Base-by-base conservation (phyloP, 805 yeast species). In the Wickerhamiella bombiphila region DNA sequence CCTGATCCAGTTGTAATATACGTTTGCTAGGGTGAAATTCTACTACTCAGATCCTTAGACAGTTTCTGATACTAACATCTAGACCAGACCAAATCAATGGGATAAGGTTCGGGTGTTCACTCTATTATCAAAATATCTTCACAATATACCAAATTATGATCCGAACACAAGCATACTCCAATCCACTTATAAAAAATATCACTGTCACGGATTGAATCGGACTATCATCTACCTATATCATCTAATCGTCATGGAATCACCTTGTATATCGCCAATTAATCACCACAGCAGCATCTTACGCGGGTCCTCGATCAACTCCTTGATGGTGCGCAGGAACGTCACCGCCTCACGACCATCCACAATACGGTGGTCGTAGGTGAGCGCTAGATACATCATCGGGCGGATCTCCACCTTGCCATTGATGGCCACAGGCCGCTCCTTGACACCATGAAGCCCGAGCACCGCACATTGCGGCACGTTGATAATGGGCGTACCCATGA, bases 311-410 rank as follows among this genome's bases (percentile, higher is more conserved):
- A 91, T 82, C 64, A 81, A 74, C 68, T 91, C 98, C 72, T 91
- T 91, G 48, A 91, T 77, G 25, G 94, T 82, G 70, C 76, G 86
- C 66, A 91, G 73, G 82, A 88, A 91, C 43, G 88, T 81, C 45
- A 91, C 98, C 41, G 96, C 97, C 68, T 91, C 98, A 66, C 97
- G 82, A 52, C 98, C 98, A 59, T 91, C 98, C 58, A 91, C 69
- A 58, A 91, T 76, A 70, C 98, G 80, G 69, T 91, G 98, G 60
- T 91, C 98, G 63, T 91, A 91, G 42, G 98, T 88, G 62, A 91
- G 77, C 38, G 98, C 98, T 55, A 91, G 66, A 73, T 91, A 91
- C 98, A 91, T 91, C 97, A 91, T 88, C 60, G 98, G 98, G 70
- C 97, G 80, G 32, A 88, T 72, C 50, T 81, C 98, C 52, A 91